phyloP scores from a whole-genome alignment of 1,284 basidiomycete genomes.

The Pterula multifida region DNA sequence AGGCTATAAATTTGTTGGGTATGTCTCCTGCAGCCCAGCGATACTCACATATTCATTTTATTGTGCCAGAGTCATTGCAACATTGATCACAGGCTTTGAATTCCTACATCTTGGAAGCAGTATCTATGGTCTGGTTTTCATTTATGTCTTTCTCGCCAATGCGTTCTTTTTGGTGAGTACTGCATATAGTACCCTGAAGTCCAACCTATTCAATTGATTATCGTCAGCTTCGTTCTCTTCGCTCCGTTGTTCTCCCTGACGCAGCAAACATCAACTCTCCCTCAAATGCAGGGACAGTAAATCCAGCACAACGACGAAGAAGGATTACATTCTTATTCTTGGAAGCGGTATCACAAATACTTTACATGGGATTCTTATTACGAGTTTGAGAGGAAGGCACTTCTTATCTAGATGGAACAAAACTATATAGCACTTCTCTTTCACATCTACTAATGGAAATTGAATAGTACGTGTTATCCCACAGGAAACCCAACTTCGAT shows the following conservation, averaged over 20 bases:
- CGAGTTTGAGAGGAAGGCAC: neutral
- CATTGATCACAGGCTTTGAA: conserved; percentile 46
- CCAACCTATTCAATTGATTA: neutral
- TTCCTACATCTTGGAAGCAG: conserved; percentile 42
- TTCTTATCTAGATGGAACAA: no score
- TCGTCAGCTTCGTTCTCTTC: conserved; percentile 11
- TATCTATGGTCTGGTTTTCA: conserved; percentile 62
- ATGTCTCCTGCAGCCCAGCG: conserved; percentile 12
- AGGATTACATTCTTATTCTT: conserved; percentile 12
- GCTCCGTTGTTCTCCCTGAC: conserved; percentile 13
- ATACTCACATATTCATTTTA: conserved; percentile 3
- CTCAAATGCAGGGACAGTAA: conserved; percentile 8
- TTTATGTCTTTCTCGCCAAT: conserved; percentile 82
- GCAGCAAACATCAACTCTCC: conserved; percentile 9
- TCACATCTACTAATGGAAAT: no score
- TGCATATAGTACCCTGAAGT: neutral
- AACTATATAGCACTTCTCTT: no score
- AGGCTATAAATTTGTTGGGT: conserved; percentile 98
- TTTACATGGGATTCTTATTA: conserved; percentile 13
- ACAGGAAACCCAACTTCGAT: no score
- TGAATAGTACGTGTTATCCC: no score
- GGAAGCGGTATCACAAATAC: conserved; percentile 10
- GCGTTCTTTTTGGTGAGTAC: conserved; percentile 86
- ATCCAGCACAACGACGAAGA: conserved; percentile 10
- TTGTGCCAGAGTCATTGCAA: conserved; percentile 69